Evolutionary conservation across 805 yeast genomes (phyloP).

Genomic region (Metschnikowia matae): DNA sequence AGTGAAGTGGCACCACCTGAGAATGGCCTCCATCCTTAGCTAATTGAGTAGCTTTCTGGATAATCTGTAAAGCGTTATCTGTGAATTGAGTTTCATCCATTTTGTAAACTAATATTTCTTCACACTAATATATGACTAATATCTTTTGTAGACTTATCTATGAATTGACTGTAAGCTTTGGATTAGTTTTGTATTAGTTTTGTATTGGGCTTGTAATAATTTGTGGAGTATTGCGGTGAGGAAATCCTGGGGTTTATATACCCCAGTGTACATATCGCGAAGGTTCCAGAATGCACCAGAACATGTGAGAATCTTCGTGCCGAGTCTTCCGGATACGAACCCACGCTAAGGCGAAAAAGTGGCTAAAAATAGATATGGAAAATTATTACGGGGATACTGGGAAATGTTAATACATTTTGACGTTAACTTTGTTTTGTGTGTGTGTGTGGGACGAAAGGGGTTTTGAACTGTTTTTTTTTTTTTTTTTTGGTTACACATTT

Average conservation of each 20-base stretch:
- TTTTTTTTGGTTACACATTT: too few species aligned
- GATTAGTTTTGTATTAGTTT: too few species aligned
- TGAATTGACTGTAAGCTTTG: not conserved
- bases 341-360: not conserved
- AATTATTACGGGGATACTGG: rapidly evolving
- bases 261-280: not conserved
- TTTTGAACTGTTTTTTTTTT: too few species aligned
- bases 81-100: slow-evolving; percentile 80
- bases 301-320: not conserved
- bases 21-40: slow-evolving; percentile 84
- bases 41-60: slow-evolving; percentile 73
- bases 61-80: slow-evolving; percentile 82
- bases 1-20: slow-evolving; percentile 81
- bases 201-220: too few species aligned
- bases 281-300: slow-evolving; percentile 5
- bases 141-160: not conserved
- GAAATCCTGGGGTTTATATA: slow-evolving; percentile 2
- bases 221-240: not conserved
- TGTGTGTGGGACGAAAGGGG: too few species aligned
- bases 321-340: not conserved
- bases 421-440: too few species aligned
- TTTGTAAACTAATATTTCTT: not conserved
- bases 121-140: not conserved
- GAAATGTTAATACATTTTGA: too few species aligned
- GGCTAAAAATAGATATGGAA: too few species aligned